Evolutionary conservation across 441 rosid genomes (phyloP), one percentile per base, ranked within the genome.

Genomic region (Syzygium syzygioides): DNA sequence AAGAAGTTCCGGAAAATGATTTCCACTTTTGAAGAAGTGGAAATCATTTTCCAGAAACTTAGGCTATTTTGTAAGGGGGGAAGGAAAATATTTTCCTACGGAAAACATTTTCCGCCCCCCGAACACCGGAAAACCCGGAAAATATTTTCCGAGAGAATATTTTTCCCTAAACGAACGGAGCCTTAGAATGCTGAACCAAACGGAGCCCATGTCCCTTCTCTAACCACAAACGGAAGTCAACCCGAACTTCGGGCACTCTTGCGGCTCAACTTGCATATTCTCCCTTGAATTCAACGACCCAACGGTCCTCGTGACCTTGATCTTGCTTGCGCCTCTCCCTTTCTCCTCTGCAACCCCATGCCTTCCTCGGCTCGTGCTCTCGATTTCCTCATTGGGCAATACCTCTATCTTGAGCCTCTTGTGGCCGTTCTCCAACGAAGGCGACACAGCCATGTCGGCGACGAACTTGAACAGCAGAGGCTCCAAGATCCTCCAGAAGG

Each of bases 171-270:
- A n/a, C n/a, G n/a, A n/a, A n/a, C n/a, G n/a, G n/a, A n/a, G n/a
- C n/a, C n/a, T n/a, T n/a, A n/a, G n/a, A n/a, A n/a, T n/a, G n/a
- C n/a, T n/a, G n/a, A n/a, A n/a, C n/a, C n/a, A n/a, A n/a, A n/a
- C n/a, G n/a, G n/a, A n/a, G n/a, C n/a, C n/a, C n/a, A 98, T 98
- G 50, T 96, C 98, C 86, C 99, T 87, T 87, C 99, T 92, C 86
- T 97, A 90, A 1, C 99, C 99, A 66, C 99, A 96, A 45, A 98
- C 94, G 4, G 98, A 96, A 68, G 98, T 98, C 93, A 93, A 90
- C 12, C 99, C 99, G 20, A 91, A 94, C 91, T 93, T 95, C 1
- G 94, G 95, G 12, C 34, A 4, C 79, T 86, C 94, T 3, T 62
- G 37, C 83, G 50, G 59, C 86, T 32, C 45, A 11, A 3, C 59